Percentiles rank a stretch among this genome's conserved stretches.
Evolutionary conservation across 2,329 filamentous ascomycete genomes (phyloP).

Genomic region (Cercospora sp.): DNA sequence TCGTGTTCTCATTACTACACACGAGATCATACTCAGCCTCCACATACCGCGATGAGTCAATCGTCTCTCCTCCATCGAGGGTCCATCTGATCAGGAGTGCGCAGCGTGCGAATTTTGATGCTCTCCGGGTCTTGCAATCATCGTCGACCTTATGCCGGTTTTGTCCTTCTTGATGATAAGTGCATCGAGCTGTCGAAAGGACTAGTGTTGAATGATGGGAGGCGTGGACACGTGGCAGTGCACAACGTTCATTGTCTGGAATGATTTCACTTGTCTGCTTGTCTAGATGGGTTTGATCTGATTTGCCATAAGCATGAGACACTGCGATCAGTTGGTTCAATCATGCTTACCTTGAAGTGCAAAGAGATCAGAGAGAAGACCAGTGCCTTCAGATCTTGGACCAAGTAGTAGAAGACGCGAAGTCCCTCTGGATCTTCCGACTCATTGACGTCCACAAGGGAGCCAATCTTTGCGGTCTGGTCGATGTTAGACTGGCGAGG

Average conservation of each 20-base stretch:
- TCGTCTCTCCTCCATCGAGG: not conserved
- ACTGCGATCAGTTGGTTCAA: not conserved
- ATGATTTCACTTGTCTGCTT: not conserved
- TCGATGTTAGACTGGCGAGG: constrained; percentile 7
- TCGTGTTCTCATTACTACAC: not conserved
- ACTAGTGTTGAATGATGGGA: not conserved
- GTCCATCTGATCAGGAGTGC: not conserved
- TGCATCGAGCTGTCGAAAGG: not conserved
- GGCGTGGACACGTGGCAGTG: not conserved
- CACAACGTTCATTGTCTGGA: not conserved
- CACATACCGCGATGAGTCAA: not conserved
- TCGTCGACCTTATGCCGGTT: not conserved
- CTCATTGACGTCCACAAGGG: constrained; percentile 92
- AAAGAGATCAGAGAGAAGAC: constrained; percentile 95
- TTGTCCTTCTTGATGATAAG: not conserved
- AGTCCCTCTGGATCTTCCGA: constrained; percentile 94
- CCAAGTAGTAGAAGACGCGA: constrained; percentile 96
- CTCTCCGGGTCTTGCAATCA: not conserved
- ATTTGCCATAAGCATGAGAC: not conserved
- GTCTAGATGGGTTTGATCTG: constrained; percentile 39
- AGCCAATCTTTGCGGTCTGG: constrained; percentile 97
- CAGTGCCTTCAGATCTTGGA: constrained; percentile 93
- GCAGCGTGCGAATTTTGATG: not conserved
- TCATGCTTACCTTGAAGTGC: constrained; percentile 82
- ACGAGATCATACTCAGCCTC: not conserved